Evolutionary conservation across 2,329 filamentous ascomycete species (phyloP).

Genomic region (Trichoderma hamatum): DNA sequence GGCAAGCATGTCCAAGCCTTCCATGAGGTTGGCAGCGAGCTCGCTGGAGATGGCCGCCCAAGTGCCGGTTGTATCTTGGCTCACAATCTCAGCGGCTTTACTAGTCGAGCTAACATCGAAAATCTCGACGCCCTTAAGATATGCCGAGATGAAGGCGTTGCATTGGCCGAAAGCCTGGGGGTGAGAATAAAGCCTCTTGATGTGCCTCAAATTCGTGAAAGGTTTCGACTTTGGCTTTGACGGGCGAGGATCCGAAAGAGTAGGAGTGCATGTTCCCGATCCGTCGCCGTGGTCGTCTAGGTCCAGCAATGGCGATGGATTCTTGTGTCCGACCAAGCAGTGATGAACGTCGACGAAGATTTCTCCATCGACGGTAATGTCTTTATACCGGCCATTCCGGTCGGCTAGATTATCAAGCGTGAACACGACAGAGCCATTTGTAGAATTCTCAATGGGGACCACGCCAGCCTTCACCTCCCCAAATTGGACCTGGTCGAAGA

Average conservation of each 20-base stretch:
- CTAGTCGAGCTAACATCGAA: slow-evolving; percentile 86
- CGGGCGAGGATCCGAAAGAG: slow-evolving; percentile 48
- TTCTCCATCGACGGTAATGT: slow-evolving; percentile 79
- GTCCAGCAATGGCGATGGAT: slow-evolving; percentile 35
- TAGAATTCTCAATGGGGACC: slow-evolving; percentile 94
- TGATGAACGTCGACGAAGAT: slow-evolving; percentile 87
- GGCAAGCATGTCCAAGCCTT: slow-evolving; percentile 70
- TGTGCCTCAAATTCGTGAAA: slow-evolving; percentile 56
- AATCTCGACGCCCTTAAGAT: slow-evolving; percentile 74
- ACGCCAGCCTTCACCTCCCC: slow-evolving; percentile 70
- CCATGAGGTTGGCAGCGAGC: slow-evolving; percentile 70
- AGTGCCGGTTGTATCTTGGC: slow-evolving; percentile 58
- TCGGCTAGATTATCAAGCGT: slow-evolving; percentile 90
- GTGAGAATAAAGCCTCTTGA: slow-evolving; percentile 85
- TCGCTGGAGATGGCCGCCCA: slow-evolving; percentile 78
- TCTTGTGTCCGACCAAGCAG: slow-evolving; percentile 69
- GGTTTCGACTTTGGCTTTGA: slow-evolving; percentile 53
- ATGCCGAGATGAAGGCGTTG: slow-evolving; percentile 68
- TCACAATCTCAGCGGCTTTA: slow-evolving; percentile 77
- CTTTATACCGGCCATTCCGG: slow-evolving; percentile 62
- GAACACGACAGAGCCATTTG: slow-evolving; percentile 88
- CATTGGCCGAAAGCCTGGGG: slow-evolving; percentile 96
- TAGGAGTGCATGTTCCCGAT: slow-evolving; percentile 56
- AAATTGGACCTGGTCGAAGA: slow-evolving; percentile 77
- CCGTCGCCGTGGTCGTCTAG: slow-evolving; percentile 38